Conservation (phyloP, 2,329 filamentous ascomycete species). For the Xylaria sp. region DNA sequence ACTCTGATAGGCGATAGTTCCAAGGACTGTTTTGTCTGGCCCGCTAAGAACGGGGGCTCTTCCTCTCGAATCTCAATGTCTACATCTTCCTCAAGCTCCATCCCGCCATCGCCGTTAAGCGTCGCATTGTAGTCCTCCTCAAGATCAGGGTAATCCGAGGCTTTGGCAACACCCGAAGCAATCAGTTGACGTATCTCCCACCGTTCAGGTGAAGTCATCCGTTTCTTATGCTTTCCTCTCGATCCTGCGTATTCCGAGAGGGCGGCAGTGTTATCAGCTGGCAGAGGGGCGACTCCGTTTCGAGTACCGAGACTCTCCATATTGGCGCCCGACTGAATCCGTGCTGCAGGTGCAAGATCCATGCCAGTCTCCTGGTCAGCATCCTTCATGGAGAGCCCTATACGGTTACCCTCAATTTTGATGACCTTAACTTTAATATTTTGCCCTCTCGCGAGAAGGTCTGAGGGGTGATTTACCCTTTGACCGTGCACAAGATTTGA, state of each 20-base stretch:
- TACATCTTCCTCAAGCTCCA: slow-evolving; percentile 95
- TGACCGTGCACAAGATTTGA: slow-evolving; percentile 87
- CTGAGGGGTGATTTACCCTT: slow-evolving; percentile 90
- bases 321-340: slow-evolving; percentile 90
- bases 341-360: slow-evolving; percentile 81
- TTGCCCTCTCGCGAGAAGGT: slow-evolving; percentile 83
- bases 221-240: slow-evolving; percentile 77
- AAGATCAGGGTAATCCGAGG: slow-evolving; percentile 91
- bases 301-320: slow-evolving; percentile 78
- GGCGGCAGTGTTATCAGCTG: slow-evolving; percentile 65
- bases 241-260: slow-evolving; percentile 70
- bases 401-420: slow-evolving; percentile 82
- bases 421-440: slow-evolving; percentile 91
- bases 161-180: slow-evolving; percentile 91
- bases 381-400: slow-evolving; percentile 96
- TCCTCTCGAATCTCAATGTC: slow-evolving; percentile 98
- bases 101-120: slow-evolving; percentile 83
- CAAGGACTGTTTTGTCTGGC: slow-evolving; percentile 95
- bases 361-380: slow-evolving; percentile 90
- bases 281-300: slow-evolving; percentile 60
- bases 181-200: slow-evolving; percentile 99
- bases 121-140: slow-evolving; percentile 94
- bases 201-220: slow-evolving; percentile 94
- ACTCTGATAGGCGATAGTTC: slow-evolving; percentile 96
- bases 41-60: slow-evolving; percentile 93